Conservation (phyloP, 1,284 basidiomycete species). For the Microbotryum silenes-acaulis region DNA sequence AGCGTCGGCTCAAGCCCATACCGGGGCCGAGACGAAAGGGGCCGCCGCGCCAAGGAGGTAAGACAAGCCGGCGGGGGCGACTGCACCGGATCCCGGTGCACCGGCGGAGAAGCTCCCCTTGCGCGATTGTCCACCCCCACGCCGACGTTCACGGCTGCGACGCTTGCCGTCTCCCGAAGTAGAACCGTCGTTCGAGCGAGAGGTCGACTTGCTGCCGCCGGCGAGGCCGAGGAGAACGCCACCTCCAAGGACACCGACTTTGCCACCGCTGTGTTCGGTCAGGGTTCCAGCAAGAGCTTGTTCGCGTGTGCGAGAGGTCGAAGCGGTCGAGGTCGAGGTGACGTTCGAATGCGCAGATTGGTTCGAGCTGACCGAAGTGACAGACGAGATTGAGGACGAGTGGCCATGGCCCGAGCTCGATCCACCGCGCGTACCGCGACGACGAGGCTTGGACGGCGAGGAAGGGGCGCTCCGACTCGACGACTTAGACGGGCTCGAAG, state of each 20-base stretch:
- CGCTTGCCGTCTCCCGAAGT: slow-evolving; percentile 5
- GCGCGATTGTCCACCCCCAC: slow-evolving; percentile 1
- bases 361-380: not conserved
- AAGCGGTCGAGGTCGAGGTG: not conserved
- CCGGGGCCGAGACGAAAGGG: slow-evolving; percentile 5
- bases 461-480: slow-evolving; percentile 9
- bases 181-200: not conserved
- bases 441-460: slow-evolving; percentile 30
- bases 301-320: slow-evolving; percentile 10
- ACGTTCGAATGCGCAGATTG: slow-evolving; percentile 11
- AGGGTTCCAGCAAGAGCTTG: slow-evolving; percentile 22
- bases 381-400: not conserved
- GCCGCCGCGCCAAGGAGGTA: slow-evolving; percentile 6
- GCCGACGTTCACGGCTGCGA: slow-evolving; percentile 5
- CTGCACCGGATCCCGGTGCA: not conserved
- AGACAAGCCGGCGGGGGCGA: not conserved
- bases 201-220: slow-evolving; percentile 23
- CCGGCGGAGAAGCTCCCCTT: not conserved
- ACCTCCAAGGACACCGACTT: slow-evolving; percentile 38
- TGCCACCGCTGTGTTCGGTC: slow-evolving; percentile 38
- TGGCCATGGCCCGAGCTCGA: slow-evolving; percentile 12
- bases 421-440: slow-evolving; percentile 29
- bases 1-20: not conserved
- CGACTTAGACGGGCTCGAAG: not conserved
- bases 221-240: slow-evolving; percentile 36